Evolutionary conservation across 306 rosid genomes (phyloP).

Genomic region (Vachellia collinsii): DNA sequence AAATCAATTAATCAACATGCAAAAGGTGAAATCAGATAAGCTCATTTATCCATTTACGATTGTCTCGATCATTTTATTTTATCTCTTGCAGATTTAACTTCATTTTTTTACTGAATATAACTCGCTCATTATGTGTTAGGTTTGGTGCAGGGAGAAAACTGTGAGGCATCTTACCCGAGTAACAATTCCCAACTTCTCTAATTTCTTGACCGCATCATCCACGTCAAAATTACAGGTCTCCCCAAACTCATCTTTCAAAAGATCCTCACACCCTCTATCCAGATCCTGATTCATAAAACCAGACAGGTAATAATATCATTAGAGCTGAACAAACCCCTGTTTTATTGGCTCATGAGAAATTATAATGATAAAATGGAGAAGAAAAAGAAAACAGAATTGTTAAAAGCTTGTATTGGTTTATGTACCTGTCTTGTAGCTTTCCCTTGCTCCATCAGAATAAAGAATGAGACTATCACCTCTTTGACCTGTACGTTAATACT

Average conservation of each 20-base stretch:
- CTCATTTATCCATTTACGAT: not conserved
- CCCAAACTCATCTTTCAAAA: conserved; percentile 81
- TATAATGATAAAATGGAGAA: conserved; percentile 17
- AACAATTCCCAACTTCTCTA: conserved; percentile 87
- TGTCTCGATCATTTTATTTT: not conserved
- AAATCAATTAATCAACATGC: not conserved
- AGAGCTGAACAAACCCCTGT: not conserved
- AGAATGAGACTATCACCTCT: conserved; percentile 89
- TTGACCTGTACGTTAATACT: conserved; percentile 66
- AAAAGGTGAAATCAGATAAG: not conserved
- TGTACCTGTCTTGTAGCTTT: conserved; percentile 76
- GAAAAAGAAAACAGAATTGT: conserved; percentile 19
- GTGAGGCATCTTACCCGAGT: conserved; percentile 68
- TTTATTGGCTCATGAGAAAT: not conserved
- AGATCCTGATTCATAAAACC: conserved; percentile 61
- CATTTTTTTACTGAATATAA: not conserved
- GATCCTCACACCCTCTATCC: conserved; percentile 85
- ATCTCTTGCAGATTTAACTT: not conserved
- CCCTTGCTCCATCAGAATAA: conserved; percentile 92
- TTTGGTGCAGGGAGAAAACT: conserved; percentile 5
- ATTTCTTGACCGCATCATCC: conserved; percentile 86
- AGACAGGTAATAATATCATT: conserved; percentile 31
- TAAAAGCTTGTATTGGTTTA: conserved; percentile 28
- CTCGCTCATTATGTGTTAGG: no score
- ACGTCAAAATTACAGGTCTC: conserved; percentile 84